Conservation (phyloP, 1,284 basidiomycete species). For the Leccinum angustisporum region DNA sequence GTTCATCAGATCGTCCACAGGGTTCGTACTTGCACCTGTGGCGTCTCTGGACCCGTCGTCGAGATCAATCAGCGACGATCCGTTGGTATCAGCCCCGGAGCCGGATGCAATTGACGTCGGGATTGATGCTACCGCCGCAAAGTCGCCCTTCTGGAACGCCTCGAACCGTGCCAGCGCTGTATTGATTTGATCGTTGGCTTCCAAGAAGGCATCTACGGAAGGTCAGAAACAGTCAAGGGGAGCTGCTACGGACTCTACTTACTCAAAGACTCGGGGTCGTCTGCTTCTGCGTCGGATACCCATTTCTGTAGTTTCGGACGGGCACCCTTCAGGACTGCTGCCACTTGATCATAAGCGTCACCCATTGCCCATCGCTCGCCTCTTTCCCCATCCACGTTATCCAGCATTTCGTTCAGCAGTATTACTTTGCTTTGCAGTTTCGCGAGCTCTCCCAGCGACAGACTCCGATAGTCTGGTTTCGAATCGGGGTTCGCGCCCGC, state of each 20-base stretch:
- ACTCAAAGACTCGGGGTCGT: slow-evolving; percentile 88
- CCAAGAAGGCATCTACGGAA: slow-evolving; percentile 78
- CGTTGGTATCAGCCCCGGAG: slow-evolving; percentile 33
- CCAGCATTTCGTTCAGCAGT: slow-evolving; percentile 93
- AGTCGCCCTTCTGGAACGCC: slow-evolving; percentile 90
- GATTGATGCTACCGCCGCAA: slow-evolving; percentile 57
- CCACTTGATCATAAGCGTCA: slow-evolving; percentile 97
- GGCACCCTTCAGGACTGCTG: slow-evolving; percentile 77
- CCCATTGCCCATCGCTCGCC: slow-evolving; percentile 82
- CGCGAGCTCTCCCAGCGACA: slow-evolving; percentile 88
- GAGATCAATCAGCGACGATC: slow-evolving; percentile 69
- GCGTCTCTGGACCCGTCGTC: slow-evolving; percentile 46
- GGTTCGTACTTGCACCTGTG: slow-evolving; percentile 20
- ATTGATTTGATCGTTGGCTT: slow-evolving; percentile 98
- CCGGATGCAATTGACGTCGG: slow-evolving; percentile 53
- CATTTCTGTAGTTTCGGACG: slow-evolving; percentile 97
- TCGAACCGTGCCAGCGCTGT: slow-evolving; percentile 88
- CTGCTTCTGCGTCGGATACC: slow-evolving; percentile 88
- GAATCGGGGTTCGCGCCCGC: slow-evolving; percentile 95
- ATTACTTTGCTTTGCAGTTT: slow-evolving; percentile 95
- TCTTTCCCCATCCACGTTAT: slow-evolving; percentile 76
- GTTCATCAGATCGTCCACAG: slow-evolving; percentile 57
- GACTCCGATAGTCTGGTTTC: slow-evolving; percentile 89
- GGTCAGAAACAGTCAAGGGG: slow-evolving; percentile 4
- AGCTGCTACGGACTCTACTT: slow-evolving; percentile 23